A percentile compares a stretch with the other conserved stretches of the same genome.
Conservation (phyloP, 345 rosid genomes). For the Citrus cavaleriei region DNA sequence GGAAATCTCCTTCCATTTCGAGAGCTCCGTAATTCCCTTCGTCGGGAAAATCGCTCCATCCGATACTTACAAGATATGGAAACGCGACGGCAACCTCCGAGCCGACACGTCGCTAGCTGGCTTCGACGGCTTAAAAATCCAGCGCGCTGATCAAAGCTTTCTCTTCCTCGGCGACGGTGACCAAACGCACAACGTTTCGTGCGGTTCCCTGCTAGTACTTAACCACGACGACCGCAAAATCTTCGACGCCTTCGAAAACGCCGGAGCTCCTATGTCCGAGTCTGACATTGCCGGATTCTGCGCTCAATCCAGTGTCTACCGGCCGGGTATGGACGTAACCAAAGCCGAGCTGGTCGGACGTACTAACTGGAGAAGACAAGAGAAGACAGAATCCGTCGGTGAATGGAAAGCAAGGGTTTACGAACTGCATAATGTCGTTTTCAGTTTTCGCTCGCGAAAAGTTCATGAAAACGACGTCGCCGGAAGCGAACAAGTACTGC, state of each 20-base stretch:
- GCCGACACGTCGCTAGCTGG: conserved; percentile 86
- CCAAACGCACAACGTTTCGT: conserved; percentile 38
- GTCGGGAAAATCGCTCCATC: conserved; percentile 87
- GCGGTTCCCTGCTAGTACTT: conserved; percentile 73
- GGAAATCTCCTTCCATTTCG: conserved; percentile 90
- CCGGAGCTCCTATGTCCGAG: conserved; percentile 62
- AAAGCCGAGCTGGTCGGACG: conserved; percentile 69
- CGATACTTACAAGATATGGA: conserved; percentile 96
- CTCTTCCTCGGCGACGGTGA: conserved; percentile 87
- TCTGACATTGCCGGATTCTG: conserved; percentile 55
- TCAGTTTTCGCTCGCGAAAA: conserved; percentile 71
- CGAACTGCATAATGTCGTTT: conserved; percentile 69
- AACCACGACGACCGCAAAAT: conserved; percentile 69
- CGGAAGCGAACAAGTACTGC: conserved; percentile 64
- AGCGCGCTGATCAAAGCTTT: conserved; percentile 84
- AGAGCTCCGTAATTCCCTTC: conserved; percentile 92
- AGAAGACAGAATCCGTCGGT: conserved; percentile 67
- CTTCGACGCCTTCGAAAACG: conserved; percentile 75
- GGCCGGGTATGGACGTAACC: conserved; percentile 98
- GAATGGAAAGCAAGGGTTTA: conserved; percentile 83
- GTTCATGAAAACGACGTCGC: conserved; percentile 53
- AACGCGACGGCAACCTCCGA: conserved; percentile 82
- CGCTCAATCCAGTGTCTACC: conserved; percentile 67
- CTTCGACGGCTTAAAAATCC: conserved; percentile 84
- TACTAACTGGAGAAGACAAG: conserved; percentile 82